Conservation (phyloP, 305 asterid species). For the Rubia balearica region DNA sequence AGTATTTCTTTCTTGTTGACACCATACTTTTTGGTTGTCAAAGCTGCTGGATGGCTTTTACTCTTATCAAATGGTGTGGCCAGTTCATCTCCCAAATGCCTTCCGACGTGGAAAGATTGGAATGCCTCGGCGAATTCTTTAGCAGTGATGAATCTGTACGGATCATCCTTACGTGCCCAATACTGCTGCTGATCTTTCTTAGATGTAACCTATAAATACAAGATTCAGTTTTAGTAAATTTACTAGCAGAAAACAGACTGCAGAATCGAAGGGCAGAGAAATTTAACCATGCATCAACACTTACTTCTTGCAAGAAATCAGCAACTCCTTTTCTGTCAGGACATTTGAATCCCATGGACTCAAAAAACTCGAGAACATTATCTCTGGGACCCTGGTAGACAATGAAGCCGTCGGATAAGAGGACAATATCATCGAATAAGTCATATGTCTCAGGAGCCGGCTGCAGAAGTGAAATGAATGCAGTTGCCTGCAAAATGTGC, state of each 20-base stretch:
- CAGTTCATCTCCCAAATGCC: slow-evolving; percentile 45
- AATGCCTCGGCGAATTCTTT: slow-evolving; percentile 59
- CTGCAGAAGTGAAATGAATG: slow-evolving; percentile 72
- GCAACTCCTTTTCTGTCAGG: slow-evolving; percentile 80
- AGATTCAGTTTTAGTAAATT: slow-evolving; percentile 8
- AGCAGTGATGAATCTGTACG: slow-evolving; percentile 48
- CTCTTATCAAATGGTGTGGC: slow-evolving; percentile 49
- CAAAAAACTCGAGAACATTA: slow-evolving; percentile 56
- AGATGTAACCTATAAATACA: slow-evolving; percentile 64
- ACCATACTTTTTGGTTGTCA: slow-evolving; percentile 52
- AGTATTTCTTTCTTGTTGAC: slow-evolving; percentile 48
- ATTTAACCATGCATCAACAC: slow-evolving; percentile 2
- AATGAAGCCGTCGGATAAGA: slow-evolving; percentile 58
- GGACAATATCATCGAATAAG: slow-evolving; percentile 74
- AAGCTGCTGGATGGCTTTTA: slow-evolving; percentile 69
- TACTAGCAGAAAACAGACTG: slow-evolving; percentile 2
- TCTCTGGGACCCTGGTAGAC: slow-evolving; percentile 82
- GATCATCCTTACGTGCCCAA: slow-evolving; percentile 55
- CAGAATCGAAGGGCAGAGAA: neutral
- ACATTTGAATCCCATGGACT: slow-evolving; percentile 71
- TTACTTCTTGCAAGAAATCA: slow-evolving; percentile 90
- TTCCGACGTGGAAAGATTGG: slow-evolving; percentile 46
- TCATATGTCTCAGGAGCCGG: slow-evolving; percentile 87
- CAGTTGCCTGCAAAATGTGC: slow-evolving; percentile 67
- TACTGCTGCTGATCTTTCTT: slow-evolving; percentile 80